A percentile compares a stretch with the other conserved stretches of the same genome.
Evolutionary conservation across 2,329 filamentous ascomycete species (phyloP).

Genomic region (Fusarium nisikadoi): DNA sequence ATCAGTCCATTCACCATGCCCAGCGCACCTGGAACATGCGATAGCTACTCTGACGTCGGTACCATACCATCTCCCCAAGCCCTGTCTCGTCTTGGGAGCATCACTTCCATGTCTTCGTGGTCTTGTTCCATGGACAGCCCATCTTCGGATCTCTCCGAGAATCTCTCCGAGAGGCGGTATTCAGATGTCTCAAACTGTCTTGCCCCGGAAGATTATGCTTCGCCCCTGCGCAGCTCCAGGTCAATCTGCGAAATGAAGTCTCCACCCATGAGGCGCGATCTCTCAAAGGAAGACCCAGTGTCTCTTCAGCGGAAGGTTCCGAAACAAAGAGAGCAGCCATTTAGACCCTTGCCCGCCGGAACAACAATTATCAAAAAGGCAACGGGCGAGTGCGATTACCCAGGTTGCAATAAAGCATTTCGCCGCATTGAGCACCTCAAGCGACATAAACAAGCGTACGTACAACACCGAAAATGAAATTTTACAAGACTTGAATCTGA

Average conservation of each 20-base stretch:
- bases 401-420: slow-evolving; percentile 59
- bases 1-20: not conserved
- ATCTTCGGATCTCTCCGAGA: slow-evolving; percentile 50
- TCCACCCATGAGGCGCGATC: slow-evolving; percentile 53
- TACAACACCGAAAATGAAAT: slow-evolving; percentile 5
- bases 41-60: not conserved
- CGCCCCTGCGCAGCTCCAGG: slow-evolving; percentile 44
- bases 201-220: slow-evolving; percentile 48
- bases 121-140: slow-evolving; percentile 53
- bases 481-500: not conserved
- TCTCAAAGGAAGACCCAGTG: slow-evolving; percentile 54
- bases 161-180: slow-evolving; percentile 49
- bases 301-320: slow-evolving; percentile 52
- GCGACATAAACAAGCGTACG: slow-evolving; percentile 63
- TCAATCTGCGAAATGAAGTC: slow-evolving; percentile 47
- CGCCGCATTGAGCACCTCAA: slow-evolving; percentile 66
- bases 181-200: slow-evolving; percentile 47
- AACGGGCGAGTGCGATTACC: slow-evolving; percentile 57
- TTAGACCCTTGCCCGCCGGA: slow-evolving; percentile 40
- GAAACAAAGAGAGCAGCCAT: slow-evolving; percentile 38
- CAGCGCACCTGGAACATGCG: not conserved
- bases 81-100: slow-evolving; percentile 51
- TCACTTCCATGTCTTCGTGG: slow-evolving; percentile 51
- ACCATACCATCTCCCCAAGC: slow-evolving; percentile 52
- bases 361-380: slow-evolving; percentile 51